Conservation (phyloP, 352 stramenopile genomes). For the Phytophthora ohioensis region DNA sequence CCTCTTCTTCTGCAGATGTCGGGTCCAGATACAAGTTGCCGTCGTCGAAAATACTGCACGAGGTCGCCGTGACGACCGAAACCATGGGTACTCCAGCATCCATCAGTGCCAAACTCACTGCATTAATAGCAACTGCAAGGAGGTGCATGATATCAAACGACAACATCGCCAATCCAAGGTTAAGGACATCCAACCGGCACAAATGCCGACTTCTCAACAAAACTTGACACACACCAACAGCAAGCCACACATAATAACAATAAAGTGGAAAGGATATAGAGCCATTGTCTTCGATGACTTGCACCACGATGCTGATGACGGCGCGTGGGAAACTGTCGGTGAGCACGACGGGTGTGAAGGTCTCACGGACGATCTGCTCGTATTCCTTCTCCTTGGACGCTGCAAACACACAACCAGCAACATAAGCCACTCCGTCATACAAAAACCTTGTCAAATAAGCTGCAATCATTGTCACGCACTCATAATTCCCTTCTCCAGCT, state of each 20-base stretch:
- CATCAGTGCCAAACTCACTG: slow-evolving; percentile 78
- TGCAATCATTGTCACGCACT: slow-evolving; percentile 47
- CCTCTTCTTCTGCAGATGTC: slow-evolving; percentile 76
- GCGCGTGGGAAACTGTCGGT: slow-evolving; percentile 78
- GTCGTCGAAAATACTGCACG: slow-evolving; percentile 71
- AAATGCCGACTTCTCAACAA: slow-evolving; percentile 1
- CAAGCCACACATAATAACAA: slow-evolving; percentile 26
- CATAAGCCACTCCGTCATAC: background rate
- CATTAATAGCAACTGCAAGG: slow-evolving; percentile 85
- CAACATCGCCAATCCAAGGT: slow-evolving; percentile 35
- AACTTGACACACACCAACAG: slow-evolving; percentile 11
- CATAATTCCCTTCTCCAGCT: slow-evolving; percentile 78
- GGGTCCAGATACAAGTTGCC: slow-evolving; percentile 77
- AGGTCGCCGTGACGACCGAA: slow-evolving; percentile 72
- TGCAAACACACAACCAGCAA: slow-evolving; percentile 24
- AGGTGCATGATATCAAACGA: slow-evolving; percentile 43
- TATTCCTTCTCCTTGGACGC: slow-evolving; percentile 88
- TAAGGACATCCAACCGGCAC: slow-evolving; percentile 43
- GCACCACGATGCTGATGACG: slow-evolving; percentile 88
- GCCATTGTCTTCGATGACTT: slow-evolving; percentile 87
- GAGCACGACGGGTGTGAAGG: slow-evolving; percentile 75
- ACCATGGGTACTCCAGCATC: slow-evolving; percentile 85
- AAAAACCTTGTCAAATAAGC: background rate
- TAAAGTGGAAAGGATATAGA: slow-evolving; percentile 63
- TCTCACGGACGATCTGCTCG: slow-evolving; percentile 83